Percentiles rank a stretch among this genome's conserved stretches.
These are phyloP conservation scores for Rutstroemia sp. DNA, from an alignment of 2,329 filamentous ascomycete species.

Conservation along the genomic window DNA sequence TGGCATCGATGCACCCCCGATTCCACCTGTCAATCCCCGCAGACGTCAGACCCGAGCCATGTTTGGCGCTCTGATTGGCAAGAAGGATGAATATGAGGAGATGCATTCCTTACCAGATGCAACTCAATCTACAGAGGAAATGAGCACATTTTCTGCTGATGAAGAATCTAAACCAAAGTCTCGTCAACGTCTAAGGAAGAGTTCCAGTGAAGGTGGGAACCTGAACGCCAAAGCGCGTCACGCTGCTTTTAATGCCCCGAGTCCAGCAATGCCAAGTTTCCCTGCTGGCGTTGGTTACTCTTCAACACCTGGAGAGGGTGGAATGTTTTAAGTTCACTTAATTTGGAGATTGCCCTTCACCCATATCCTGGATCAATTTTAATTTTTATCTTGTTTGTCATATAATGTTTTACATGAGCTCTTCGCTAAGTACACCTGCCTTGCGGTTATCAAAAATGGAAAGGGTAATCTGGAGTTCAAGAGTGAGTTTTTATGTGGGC, in stretches of 20 bases:
- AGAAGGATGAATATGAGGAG: conserved; percentile 20
- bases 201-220: conserved; percentile 27
- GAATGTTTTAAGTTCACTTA: conserved; percentile 25
- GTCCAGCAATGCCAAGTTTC: conserved; percentile 24
- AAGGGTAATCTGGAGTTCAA: conserved; percentile 19
- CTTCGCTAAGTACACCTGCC: conserved; percentile 17
- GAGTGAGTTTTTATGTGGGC: background rate
- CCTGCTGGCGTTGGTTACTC: conserved; percentile 2
- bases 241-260: conserved; percentile 19
- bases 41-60: conserved; percentile 28
- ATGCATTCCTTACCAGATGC: conserved; percentile 20
- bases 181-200: conserved; percentile 25
- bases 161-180: conserved; percentile 23
- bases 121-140: conserved; percentile 27
- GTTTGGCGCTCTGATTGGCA: conserved; percentile 23
- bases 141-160: conserved; percentile 28
- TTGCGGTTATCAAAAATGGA: conserved; percentile 17
- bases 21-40: conserved; percentile 29
- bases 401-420: conserved; percentile 25
- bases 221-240: conserved; percentile 25
- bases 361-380: conserved; percentile 16
- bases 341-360: conserved; percentile 2
- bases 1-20: conserved; percentile 24
- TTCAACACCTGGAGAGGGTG: conserved; percentile 15
- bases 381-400: conserved; percentile 11